Conservation (phyloP, 2,329 filamentous ascomycete species). For the Raffaelea deltoideospora region DNA sequence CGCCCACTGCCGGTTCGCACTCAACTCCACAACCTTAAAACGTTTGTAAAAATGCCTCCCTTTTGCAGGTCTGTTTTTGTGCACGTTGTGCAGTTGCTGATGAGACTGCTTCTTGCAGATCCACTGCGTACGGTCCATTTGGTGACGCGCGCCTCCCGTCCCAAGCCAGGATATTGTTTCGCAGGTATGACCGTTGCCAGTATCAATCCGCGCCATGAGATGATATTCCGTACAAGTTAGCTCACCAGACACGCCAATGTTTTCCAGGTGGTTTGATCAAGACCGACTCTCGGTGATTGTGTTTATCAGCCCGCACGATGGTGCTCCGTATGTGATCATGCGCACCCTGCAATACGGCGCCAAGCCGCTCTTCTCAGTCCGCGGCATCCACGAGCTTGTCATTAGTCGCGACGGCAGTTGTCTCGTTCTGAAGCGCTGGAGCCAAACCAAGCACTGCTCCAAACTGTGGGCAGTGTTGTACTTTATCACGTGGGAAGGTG, state of each 20-base stretch:
- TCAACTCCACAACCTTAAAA: slow-evolving; percentile 25
- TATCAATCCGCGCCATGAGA: too few relatives aligned
- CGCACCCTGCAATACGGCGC: slow-evolving; percentile 24
- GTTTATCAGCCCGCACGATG: slow-evolving; percentile 28
- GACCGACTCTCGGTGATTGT: slow-evolving; percentile 38
- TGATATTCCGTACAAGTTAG: too few relatives aligned
- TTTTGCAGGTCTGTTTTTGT: too few relatives aligned
- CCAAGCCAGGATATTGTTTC: slow-evolving; percentile 36
- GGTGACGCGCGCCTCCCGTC: slow-evolving; percentile 28
- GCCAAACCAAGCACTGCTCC: slow-evolving; percentile 21
- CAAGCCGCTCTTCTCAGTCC: slow-evolving; percentile 31
- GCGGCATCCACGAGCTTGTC: slow-evolving; percentile 38
- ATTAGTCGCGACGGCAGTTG: slow-evolving; percentile 32
- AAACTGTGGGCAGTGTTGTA: slow-evolving; percentile 40
- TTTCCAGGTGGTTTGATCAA: slow-evolving; percentile 37
- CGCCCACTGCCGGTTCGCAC: slow-evolving; percentile 35
- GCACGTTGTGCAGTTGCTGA: too few relatives aligned
- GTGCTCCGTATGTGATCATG: slow-evolving; percentile 31
- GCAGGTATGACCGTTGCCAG: too few relatives aligned
- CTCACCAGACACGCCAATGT: too few relatives aligned
- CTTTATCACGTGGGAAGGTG: slow-evolving; percentile 48
- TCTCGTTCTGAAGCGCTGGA: slow-evolving; percentile 38
- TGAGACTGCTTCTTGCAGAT: slow-evolving; percentile 19
- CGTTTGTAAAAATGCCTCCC: neutral
- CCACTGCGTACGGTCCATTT: slow-evolving; percentile 31